Percentiles rank a stretch among this genome's conserved stretches.
Conservation (phyloP, 768 basidiomycete species). For the Rhizopogon rudus region DNA sequence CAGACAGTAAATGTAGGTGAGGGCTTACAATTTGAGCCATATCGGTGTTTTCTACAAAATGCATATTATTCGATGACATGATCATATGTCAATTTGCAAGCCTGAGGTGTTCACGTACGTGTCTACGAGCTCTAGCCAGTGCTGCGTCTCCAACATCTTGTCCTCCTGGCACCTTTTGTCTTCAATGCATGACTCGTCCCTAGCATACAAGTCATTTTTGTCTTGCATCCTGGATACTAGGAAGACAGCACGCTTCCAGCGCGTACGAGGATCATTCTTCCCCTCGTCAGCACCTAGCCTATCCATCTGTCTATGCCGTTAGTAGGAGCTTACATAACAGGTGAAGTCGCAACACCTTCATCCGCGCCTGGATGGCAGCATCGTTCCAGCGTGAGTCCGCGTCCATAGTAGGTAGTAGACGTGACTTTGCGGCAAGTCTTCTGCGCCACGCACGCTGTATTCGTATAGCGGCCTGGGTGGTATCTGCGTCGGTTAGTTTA, state of each 20-base stretch:
- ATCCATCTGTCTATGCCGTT: slow-evolving; percentile 26
- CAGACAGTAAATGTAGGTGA: background rate
- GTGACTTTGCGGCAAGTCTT: slow-evolving; percentile 12
- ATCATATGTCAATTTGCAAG: background rate
- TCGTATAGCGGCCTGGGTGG: slow-evolving; percentile 26
- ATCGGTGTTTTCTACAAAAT: slow-evolving; percentile 47
- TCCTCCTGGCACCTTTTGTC: slow-evolving; percentile 11
- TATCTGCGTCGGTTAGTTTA: background rate
- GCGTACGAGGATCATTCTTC: slow-evolving; percentile 37
- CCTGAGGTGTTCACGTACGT: slow-evolving; percentile 29
- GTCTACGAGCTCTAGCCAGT: slow-evolving; percentile 62
- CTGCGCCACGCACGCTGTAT: slow-evolving; percentile 39
- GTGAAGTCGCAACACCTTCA: slow-evolving; percentile 25
- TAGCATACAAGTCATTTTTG: slow-evolving; percentile 30
- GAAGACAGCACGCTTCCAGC: slow-evolving; percentile 45
- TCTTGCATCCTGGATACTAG: slow-evolving; percentile 39
- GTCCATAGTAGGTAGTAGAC: background rate
- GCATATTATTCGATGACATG: background rate
- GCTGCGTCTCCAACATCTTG: slow-evolving; percentile 54
- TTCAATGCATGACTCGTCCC: slow-evolving; percentile 3
- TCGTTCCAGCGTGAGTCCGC: slow-evolving; percentile 26
- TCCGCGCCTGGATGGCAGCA: slow-evolving; percentile 30
- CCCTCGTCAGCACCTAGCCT: slow-evolving; percentile 39
- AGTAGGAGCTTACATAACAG: background rate
- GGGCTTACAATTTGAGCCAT: slow-evolving; percentile 51